A percentile compares a stretch with the other conserved stretches of the same genome.
Conservation (phyloP, 2,329 filamentous ascomycete genomes). For the Sclerotinia subarctica region DNA sequence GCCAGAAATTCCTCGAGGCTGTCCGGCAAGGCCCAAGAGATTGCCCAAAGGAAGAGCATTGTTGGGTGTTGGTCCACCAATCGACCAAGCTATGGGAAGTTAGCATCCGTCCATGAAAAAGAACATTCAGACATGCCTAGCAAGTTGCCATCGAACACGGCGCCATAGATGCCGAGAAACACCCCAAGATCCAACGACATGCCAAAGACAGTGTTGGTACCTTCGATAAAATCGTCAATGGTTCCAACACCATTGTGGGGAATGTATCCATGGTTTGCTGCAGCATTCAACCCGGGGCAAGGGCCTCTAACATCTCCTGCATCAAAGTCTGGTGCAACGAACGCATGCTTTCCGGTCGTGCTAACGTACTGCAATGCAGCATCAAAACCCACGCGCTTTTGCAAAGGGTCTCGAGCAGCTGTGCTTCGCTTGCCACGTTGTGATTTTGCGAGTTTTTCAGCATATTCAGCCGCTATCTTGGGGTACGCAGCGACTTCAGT, state of each 20-base stretch:
- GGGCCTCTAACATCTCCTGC: conserved; percentile 25
- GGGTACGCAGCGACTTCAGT: conserved; percentile 4
- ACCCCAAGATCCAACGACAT: conserved; percentile 13
- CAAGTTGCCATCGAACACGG: background rate
- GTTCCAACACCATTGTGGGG: conserved; percentile 38
- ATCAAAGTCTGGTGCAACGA: conserved; percentile 28
- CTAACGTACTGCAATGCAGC: conserved; percentile 14
- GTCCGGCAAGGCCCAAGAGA: conserved; percentile 33
- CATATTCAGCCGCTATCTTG: background rate
- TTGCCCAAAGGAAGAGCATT: conserved; percentile 26
- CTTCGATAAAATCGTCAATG: conserved; percentile 37
- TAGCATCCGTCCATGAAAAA: background rate
- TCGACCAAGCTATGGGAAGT: conserved; percentile 2
- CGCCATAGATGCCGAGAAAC: conserved; percentile 10
- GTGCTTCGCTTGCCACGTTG: conserved; percentile 12
- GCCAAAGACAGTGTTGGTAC: conserved; percentile 23
- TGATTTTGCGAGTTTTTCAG: conserved; percentile 2
- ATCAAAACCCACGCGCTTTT: conserved; percentile 6
- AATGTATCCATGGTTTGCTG: conserved; percentile 45
- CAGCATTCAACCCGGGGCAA: conserved; percentile 43
- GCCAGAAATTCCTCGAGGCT: conserved; percentile 46
- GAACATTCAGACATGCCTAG: background rate
- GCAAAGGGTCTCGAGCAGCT: background rate
- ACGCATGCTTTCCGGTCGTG: conserved; percentile 22
- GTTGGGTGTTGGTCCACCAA: conserved; percentile 10